Evolutionary conservation across 768 basidiomycete species (phyloP), one percentile per base, ranked within the genome.

Genomic region (Pluteus cervinus): DNA sequence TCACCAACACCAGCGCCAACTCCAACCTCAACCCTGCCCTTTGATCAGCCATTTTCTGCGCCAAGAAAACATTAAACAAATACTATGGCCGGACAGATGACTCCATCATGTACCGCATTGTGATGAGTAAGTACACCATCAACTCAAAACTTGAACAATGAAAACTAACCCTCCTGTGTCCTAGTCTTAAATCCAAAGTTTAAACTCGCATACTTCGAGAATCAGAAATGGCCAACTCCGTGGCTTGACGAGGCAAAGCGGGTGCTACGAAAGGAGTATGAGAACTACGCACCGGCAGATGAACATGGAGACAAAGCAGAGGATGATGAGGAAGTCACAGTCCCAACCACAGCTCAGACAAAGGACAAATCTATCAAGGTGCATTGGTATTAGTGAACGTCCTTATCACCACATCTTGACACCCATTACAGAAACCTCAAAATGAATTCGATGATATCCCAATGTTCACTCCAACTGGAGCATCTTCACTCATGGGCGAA

Each of bases 181-280:
- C 23, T 20, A 60, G 56, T 58, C 11, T 39, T 58, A 1, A 52
- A 58, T 34, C 55, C 56, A 5, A 24, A 26, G 1, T 47, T 53
- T 40, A 58, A 56, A 36, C 48, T 59, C 1, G 21, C 31, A 10
- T 60, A 60, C 39, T 60, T 58, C 49, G 36, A 44, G 28, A 33
- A 35, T 0, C 28, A 32, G 4, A 21, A 37, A 8, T 57, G 57
- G 55, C 29, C 38, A 5, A 20, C 29, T 0, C 35, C 33, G 8
- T 60, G 56, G 56, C 51, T 58, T 15, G 12, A 39, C 2, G 41
- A 36, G 0, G 33, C 36, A 5, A 24, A 28, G 26, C 14, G 16
- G 16, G 16, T 37, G n/a, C 18, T 37, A 15, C 25, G 16, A 5
- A 21, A 37, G 6, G 24, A 29, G 30, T 37, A 29, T 20, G 25